These are phyloP conservation scores for Corylus americana DNA, from an alignment of 306 rosid species.

Conservation along the genomic window DNA sequence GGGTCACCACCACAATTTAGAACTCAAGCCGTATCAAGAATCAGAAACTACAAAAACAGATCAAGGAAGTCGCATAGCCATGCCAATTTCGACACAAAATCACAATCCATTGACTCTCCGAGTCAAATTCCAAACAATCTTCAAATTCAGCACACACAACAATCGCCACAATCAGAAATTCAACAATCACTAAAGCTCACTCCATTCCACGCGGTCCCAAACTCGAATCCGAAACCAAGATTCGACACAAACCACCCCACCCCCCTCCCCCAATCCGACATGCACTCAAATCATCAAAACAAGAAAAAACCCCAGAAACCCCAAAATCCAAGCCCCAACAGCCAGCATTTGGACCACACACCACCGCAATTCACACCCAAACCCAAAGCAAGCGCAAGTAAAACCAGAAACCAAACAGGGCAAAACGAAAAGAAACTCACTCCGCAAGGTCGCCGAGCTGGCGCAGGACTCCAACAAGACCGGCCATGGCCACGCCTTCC, in stretches of 20 bases:
- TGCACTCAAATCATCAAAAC: constrained; percentile 5
- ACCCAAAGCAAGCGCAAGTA: background rate
- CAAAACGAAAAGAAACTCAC: constrained; percentile 39
- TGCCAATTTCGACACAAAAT: constrained; percentile 16
- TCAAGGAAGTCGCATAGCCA: background rate
- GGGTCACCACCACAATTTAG: background rate
- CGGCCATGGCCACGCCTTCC: constrained; percentile 88
- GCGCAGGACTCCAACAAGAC: constrained; percentile 87
- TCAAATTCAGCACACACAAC: background rate
- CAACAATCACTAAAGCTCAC: background rate
- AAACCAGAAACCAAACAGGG: constrained; percentile 1
- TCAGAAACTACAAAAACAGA: background rate
- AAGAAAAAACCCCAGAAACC: background rate
- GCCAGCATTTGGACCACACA: constrained; percentile 6
- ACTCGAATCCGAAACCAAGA: background rate
- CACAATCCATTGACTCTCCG: background rate
- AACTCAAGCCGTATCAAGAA: background rate
- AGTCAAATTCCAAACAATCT: constrained; percentile 16
- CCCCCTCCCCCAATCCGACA: background rate
- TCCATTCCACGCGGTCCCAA: background rate
- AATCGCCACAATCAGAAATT: background rate
- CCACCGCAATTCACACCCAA: background rate
- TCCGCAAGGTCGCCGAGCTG: constrained; percentile 98
- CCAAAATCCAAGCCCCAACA: background rate
- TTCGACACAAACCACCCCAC: background rate